These are phyloP conservation scores for Nepenthes alata DNA, from an alignment of 179 eudicot species.

Conservation along the genomic window DNA sequence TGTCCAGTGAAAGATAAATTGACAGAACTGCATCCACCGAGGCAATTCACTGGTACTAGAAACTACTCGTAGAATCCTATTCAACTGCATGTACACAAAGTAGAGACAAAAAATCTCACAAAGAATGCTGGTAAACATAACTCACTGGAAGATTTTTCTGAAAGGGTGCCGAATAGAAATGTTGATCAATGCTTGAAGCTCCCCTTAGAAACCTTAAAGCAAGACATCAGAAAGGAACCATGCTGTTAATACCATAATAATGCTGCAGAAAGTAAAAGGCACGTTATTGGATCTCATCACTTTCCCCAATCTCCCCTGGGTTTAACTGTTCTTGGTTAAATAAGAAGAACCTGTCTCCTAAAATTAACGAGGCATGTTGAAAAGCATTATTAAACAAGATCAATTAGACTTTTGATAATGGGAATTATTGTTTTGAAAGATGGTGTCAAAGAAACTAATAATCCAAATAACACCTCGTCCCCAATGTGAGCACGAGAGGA, in stretches of 20 bases:
- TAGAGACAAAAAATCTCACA: conserved; percentile 3
- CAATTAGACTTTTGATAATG: no score
- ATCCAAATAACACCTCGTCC: no score
- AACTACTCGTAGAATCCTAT: neutral
- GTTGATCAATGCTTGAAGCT: conserved; percentile 92
- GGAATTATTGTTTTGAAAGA: no score
- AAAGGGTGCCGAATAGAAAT: conserved; percentile 67
- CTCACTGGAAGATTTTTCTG: conserved; percentile 80
- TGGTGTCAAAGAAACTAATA: no score
- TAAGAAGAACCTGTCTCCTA: no score
- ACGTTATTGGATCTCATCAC: no score
- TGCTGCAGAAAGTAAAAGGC: neutral
- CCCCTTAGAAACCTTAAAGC: conserved; percentile 72
- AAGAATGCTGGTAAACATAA: conserved; percentile 8
- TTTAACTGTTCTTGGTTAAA: no score
- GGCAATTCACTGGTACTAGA: neutral
- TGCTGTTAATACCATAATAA: neutral
- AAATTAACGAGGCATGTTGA: no score
- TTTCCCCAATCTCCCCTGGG: no score
- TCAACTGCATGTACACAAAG: no score
- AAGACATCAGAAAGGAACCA: conserved; percentile 6
- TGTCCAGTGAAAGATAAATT: neutral
- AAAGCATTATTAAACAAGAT: no score
- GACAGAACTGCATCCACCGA: neutral
- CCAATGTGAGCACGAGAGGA: no score